Evolutionary conservation across 345 rosid genomes (phyloP).

Genomic region (Dipteronia dyeriana): DNA sequence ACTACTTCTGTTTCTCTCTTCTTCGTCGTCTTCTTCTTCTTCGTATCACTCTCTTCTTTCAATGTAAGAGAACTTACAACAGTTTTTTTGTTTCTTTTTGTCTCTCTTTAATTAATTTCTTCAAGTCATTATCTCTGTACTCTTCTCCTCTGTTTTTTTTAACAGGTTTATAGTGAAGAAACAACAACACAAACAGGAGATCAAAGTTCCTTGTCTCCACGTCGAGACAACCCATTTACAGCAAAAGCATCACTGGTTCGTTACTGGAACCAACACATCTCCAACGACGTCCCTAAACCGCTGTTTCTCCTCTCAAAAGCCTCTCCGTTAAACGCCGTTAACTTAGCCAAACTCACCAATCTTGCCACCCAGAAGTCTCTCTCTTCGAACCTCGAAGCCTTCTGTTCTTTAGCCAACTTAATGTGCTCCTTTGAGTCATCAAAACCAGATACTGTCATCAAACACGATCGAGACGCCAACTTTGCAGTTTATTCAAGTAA

Average conservation of each 20-base stretch:
- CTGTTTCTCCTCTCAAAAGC: constrained; percentile 70
- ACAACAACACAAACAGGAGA: neutral
- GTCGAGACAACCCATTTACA: constrained; percentile 56
- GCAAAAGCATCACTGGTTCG: constrained; percentile 72
- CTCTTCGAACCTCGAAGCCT: constrained; percentile 44
- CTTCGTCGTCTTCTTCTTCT: constrained; percentile 18
- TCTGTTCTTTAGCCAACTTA: constrained; percentile 63
- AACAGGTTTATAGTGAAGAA: constrained; percentile 26
- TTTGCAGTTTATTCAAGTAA: constrained; percentile 45
- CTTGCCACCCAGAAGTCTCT: constrained; percentile 47
- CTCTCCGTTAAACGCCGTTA: constrained; percentile 60
- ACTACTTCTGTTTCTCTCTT: neutral
- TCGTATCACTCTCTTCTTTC: constrained; percentile 20
- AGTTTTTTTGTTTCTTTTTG: constrained; percentile 6
- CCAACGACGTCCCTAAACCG: constrained; percentile 40
- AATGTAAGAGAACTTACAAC: constrained; percentile 22
- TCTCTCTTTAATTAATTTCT: neutral
- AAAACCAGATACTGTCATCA: constrained; percentile 11
- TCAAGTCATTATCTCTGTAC: neutral
- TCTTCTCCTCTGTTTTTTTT: neutral
- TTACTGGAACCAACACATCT: constrained; percentile 78
- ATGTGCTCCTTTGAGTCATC: constrained; percentile 48
- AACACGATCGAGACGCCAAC: constrained; percentile 35
- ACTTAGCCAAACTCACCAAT: constrained; percentile 43
- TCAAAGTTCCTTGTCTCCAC: neutral